Evolutionary conservation across 1,284 basidiomycete genomes (phyloP), one percentile per base, ranked within the genome.

Genomic region (Irpex sp.): DNA sequence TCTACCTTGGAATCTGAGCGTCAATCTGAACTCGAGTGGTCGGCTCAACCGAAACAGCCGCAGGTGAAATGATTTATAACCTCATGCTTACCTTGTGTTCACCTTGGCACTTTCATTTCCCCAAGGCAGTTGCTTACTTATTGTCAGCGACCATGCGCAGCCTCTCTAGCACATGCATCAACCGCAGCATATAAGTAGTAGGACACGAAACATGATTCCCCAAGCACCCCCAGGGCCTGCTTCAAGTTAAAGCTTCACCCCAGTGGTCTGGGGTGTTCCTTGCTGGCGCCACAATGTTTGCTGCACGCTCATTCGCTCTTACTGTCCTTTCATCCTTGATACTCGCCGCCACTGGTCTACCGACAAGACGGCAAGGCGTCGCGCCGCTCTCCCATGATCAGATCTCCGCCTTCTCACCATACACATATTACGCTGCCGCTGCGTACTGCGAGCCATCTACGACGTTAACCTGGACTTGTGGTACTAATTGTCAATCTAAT

Each of bases 401-500:
- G 65, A 72, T 81, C 57, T 50, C 66, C 0, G 35, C 70, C 1
- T 81, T 75, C 69, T 74, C 69, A 59, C 78, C 79, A 7, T 81
- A 74, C 69, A 77, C 81, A 9, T 71, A 68, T 64, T 78, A 75
- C 62, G 77, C 77, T 4, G 73, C 72, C 47, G 69, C 77, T 0
- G 77, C 70, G 17, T 77, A 77, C 67, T 80, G 78, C 67, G 15
- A 67, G 9, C 71, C 75, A 0, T 67, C 69, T 1, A 57, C 63
- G 31, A 78, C 76, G 5, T 58, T 69, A 19, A 66, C 65, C 9
- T 79, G 78, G 78, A 63, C 64, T 13, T 79, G 78, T 63, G 77
- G 76, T 36, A 69, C 72, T 35, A 72, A 73, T 63, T 78, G 74
- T 68, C 61, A 80, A 21, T 81, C 79, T 5, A 88, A 86, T 67